phyloP scores from a whole-genome alignment of 2,329 filamentous ascomycete genomes.

The Fusarium sp. region DNA sequence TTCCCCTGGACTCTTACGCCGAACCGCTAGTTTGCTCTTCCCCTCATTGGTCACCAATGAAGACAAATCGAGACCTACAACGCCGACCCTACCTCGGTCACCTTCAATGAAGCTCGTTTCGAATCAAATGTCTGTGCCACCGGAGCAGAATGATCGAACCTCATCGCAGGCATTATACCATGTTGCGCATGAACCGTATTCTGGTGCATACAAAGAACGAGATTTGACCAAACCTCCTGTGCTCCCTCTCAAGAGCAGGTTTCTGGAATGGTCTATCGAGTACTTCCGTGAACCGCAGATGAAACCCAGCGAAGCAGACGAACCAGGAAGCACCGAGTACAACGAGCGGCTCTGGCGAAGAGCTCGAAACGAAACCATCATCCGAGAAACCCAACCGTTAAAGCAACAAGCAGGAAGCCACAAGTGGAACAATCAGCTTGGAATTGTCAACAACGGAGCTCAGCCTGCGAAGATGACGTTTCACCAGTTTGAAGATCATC shows the following conservation, averaged over 20 bases:
- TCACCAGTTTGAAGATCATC: slow-evolving; percentile 96
- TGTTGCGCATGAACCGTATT: slow-evolving; percentile 80
- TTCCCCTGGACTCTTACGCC: slow-evolving; percentile 70
- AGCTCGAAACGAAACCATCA: slow-evolving; percentile 91
- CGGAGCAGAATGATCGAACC: slow-evolving; percentile 77
- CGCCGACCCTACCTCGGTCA: slow-evolving; percentile 47
- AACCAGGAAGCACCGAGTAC: slow-evolving; percentile 95
- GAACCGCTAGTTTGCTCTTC: slow-evolving; percentile 74
- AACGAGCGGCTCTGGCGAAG: slow-evolving; percentile 94
- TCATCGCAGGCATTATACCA: slow-evolving; percentile 76
- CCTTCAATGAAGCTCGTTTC: slow-evolving; percentile 55
- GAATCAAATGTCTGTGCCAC: slow-evolving; percentile 65
- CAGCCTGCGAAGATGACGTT: slow-evolving; percentile 95
- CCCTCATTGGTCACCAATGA: slow-evolving; percentile 67
- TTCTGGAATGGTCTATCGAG: slow-evolving; percentile 95
- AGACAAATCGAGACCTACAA: slow-evolving; percentile 55
- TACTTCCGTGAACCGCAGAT: slow-evolving; percentile 99
- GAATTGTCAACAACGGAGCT: slow-evolving; percentile 87
- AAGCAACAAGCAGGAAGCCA: slow-evolving; percentile 88
- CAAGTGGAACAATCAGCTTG: slow-evolving; percentile 86
- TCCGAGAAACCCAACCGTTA: slow-evolving; percentile 91
- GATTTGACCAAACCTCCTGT: slow-evolving; percentile 68
- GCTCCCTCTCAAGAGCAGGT: slow-evolving; percentile 83
- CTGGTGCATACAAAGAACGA: slow-evolving; percentile 77
- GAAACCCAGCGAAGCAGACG: slow-evolving; percentile 94